Conservation (phyloP, 495 filamentous ascomycete species). For the Terfezia claveryi region DNA sequence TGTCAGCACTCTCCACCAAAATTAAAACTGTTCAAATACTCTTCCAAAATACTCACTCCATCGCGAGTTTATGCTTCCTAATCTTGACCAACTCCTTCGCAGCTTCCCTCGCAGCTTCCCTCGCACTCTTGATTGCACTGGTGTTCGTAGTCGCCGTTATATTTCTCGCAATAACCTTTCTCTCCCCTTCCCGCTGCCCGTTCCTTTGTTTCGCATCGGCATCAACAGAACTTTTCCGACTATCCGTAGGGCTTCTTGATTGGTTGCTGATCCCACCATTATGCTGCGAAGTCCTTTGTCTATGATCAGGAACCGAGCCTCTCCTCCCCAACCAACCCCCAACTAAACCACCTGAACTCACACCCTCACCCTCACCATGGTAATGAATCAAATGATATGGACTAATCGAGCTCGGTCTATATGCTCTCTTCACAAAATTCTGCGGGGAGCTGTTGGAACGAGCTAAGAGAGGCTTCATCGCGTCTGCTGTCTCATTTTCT, state of each 20-base stretch:
- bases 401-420: background rate
- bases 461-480: background rate
- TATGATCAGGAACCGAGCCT: background rate
- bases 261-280: background rate
- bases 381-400: background rate
- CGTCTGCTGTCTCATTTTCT: background rate
- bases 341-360: background rate
- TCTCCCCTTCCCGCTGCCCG: background rate
- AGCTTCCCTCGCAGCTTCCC: background rate
- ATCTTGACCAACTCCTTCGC: background rate
- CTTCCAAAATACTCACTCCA: background rate
- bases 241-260: background rate
- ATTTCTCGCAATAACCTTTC: background rate
- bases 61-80: background rate
- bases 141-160: background rate
- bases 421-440: background rate
- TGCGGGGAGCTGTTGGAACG: background rate
- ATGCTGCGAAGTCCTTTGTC: background rate
- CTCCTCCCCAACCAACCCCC: background rate
- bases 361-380: background rate
- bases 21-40: background rate
- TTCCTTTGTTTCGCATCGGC: no score
- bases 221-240: background rate
- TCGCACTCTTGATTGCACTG: background rate
- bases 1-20: no score